Evolutionary conservation across 2,329 filamentous ascomycete species (phyloP).

Genomic region (Fusarium sp.): DNA sequence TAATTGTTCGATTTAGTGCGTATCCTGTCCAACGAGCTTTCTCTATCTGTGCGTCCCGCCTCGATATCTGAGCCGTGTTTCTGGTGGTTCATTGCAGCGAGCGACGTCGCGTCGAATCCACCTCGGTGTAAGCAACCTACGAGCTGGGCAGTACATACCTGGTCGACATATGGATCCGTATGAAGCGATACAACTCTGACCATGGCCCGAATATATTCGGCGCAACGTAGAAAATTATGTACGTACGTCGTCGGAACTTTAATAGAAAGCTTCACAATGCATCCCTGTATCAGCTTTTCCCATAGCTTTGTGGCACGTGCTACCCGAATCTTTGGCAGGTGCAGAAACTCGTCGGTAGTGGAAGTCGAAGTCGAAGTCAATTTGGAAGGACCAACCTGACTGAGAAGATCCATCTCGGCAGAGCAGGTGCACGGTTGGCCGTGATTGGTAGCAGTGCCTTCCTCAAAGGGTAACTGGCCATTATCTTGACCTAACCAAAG

Average conservation of each 20-base stretch:
- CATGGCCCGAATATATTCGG: conserved; percentile 8
- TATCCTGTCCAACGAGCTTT: background rate
- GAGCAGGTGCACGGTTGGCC: background rate
- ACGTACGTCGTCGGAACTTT: background rate
- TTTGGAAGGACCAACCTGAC: background rate
- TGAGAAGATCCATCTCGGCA: background rate
- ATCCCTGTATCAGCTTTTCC: background rate
- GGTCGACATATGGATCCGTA: background rate
- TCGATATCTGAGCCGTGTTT: conserved; percentile 5
- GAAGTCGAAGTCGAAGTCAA: background rate
- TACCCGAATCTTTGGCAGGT: background rate
- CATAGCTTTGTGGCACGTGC: conserved; percentile 10
- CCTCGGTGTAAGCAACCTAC: conserved; percentile 10
- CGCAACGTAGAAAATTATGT: background rate
- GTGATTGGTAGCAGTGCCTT: background rate
- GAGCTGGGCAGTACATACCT: background rate
- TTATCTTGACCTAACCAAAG: background rate
- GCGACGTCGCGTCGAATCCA: conserved; percentile 6
- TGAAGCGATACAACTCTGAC: background rate
- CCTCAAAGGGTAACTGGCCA: conserved; percentile 10
- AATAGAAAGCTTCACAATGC: background rate
- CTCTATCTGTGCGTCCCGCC: background rate
- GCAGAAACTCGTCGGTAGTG: conserved; percentile 5
- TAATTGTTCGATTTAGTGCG: background rate
- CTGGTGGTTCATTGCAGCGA: conserved; percentile 4